Evolutionary conservation across 345 rosid species (phyloP), one percentile per base, ranked within the genome.

Genomic region (Moricandia moricandioides): DNA sequence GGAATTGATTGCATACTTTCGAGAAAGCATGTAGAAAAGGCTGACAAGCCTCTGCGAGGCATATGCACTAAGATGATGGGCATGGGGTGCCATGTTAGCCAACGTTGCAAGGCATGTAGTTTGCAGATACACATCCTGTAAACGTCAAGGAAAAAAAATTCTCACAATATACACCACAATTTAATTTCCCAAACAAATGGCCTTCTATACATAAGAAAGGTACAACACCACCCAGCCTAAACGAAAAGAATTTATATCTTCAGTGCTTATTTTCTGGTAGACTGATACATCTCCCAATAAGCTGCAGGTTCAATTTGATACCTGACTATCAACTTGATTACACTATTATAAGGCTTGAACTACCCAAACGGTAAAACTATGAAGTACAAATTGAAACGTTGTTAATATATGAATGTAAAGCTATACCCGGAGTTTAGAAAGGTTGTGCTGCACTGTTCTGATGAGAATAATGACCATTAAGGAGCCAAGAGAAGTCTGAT

Each of bases 71-170:
- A 95, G 82, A 31, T 86, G 97, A 80, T 92, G 91, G 76, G 87
- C 85, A 82, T 95, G 99, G 76, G 99, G 99, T 45, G 98, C 99
- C 96, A 92, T 95, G 87, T 95, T 95, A 73, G 98, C 99, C 84
- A 95, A 82, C 65, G 96, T 90, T 59, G 99, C 99, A 26, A 95
- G 84, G 83, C 99, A 92, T 70, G 94, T 95, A 55, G 99, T 95
- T 78, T 95, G 99, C 34, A 95, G 87, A 85, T 95, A 95, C 49
- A 95, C 96, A 87, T 95, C 99, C 99, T 95, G 91, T 77, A 49
- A 73, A 63, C 76, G 0, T 37, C 70, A 56, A 55, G 11, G 31
- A 76, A 18, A 24, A 8, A 43, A 61, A 51, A 16, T 13, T 51
- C 55, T 73, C 40, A 73, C 74, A 70, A 8, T 18, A 29, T 5